Evolutionary conservation across 257 asterid genomes (phyloP).

Genomic region (Salvia hispanica): DNA sequence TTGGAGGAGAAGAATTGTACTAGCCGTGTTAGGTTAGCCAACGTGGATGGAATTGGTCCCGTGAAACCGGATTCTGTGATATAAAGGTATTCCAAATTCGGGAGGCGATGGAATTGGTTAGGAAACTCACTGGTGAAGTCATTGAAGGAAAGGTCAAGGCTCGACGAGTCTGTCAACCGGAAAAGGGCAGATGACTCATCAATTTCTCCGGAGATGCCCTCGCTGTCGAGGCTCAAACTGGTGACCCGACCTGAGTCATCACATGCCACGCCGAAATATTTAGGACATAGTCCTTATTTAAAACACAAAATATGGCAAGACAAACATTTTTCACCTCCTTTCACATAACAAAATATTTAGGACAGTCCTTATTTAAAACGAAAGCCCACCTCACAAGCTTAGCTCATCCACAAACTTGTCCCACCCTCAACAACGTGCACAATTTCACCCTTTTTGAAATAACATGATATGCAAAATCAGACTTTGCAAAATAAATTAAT

Average conservation of each 20-base stretch:
- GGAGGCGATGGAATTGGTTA: neutral
- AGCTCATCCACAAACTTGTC: no score
- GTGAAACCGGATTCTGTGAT: neutral
- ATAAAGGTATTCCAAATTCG: neutral
- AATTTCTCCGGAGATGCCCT: neutral
- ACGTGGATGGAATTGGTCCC: slow-evolving; percentile 33
- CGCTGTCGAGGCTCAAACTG: neutral
- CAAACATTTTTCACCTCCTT: no score
- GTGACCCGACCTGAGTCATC: neutral
- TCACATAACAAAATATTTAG: no score
- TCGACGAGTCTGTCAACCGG: neutral
- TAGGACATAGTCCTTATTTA: no score
- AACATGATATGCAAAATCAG: no score
- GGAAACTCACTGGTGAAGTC: neutral
- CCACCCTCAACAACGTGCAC: no score
- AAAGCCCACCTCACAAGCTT: no score
- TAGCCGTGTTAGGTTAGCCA: slow-evolving; percentile 31
- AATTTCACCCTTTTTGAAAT: no score
- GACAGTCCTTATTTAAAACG: no score
- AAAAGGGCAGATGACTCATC: neutral
- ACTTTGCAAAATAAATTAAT: no score
- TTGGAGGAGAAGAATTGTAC: slow-evolving; percentile 15
- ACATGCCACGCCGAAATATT: neutral
- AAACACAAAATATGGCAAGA: no score
- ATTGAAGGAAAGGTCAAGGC: neutral